phyloP scores from a whole-genome alignment of 495 filamentous ascomycete genomes.

The Pseudomonodictys pantanalensis region DNA sequence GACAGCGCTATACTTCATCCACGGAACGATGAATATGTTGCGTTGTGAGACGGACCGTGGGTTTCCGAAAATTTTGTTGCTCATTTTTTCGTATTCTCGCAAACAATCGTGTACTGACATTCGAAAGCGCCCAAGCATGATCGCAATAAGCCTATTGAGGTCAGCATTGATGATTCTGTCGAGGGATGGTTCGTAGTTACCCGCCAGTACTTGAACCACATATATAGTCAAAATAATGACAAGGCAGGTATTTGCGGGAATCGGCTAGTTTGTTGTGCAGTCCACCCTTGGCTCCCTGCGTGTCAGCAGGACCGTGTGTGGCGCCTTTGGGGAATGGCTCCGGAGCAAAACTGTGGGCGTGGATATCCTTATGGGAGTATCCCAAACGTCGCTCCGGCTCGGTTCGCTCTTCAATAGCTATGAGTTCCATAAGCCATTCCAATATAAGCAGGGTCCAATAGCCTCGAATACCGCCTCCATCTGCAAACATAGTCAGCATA shows the following conservation, averaged over 20 bases:
- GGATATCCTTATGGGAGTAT: too few species aligned
- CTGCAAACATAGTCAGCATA: neutral
- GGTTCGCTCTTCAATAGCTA: neutral
- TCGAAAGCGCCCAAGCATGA: constrained; percentile 4
- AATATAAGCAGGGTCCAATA: constrained; percentile 10
- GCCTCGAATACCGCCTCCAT: constrained; percentile 9
- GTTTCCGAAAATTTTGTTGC: neutral
- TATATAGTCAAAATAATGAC: constrained; percentile 11
- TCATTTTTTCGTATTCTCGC: neutral
- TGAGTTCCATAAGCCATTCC: neutral
- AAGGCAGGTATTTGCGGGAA: constrained; percentile 1
- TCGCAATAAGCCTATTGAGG: neutral
- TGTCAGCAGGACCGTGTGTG: neutral
- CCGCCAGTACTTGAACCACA: constrained; percentile 7
- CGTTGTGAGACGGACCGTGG: constrained; percentile 3
- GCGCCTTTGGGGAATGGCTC: neutral
- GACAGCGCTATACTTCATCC: constrained; percentile 2
- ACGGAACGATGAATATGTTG: constrained; percentile 1
- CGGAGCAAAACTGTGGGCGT: constrained; percentile 9
- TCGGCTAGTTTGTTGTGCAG: neutral
- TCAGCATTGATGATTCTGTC: neutral
- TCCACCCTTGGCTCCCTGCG: neutral
- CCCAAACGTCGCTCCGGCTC: neutral
- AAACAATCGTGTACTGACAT: constrained; percentile 8
- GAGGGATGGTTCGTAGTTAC: neutral